Percentiles rank a stretch among this genome's conserved stretches.
Conservation (phyloP, 1,284 basidiomycete genomes). For the Rhodotorula sp. region DNA sequence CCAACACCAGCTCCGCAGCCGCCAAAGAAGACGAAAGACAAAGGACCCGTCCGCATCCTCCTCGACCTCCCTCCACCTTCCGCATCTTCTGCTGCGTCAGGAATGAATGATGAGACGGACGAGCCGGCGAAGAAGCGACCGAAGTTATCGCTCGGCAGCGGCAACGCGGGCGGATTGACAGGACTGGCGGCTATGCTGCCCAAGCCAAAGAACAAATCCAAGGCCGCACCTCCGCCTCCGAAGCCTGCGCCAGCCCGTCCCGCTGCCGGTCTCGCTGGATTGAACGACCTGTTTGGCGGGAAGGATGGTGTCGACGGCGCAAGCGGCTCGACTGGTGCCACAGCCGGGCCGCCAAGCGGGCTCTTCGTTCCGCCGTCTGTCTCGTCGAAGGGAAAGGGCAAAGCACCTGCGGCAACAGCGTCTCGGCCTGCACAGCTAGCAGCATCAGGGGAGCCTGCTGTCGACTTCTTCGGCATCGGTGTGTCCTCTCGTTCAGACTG, state of each 20-base stretch:
- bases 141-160: conserved; percentile 19
- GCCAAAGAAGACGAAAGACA: conserved; percentile 14
- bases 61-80: conserved; percentile 35
- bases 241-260: neutral
- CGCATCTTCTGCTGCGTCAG: neutral
- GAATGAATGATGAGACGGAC: neutral
- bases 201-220: conserved; percentile 33
- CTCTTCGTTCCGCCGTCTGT: conserved; percentile 30
- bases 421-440: neutral
- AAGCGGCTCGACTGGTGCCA: neutral
- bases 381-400: conserved; percentile 29
- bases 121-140: conserved; percentile 29
- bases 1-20: conserved; percentile 2
- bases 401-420: conserved; percentile 1
- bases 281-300: conserved; percentile 2
- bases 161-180: conserved; percentile 5
- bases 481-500: neutral
- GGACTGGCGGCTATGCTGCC: conserved; percentile 38
- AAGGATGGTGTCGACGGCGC: neutral
- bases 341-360: neutral
- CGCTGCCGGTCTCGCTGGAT: conserved; percentile 1
- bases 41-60: conserved; percentile 34
- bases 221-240: neutral
- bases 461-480: conserved; percentile 41
- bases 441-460: conserved; percentile 1